Evolutionary conservation across 768 basidiomycete genomes (phyloP).

Genomic region (Termitomyces sp.): DNA sequence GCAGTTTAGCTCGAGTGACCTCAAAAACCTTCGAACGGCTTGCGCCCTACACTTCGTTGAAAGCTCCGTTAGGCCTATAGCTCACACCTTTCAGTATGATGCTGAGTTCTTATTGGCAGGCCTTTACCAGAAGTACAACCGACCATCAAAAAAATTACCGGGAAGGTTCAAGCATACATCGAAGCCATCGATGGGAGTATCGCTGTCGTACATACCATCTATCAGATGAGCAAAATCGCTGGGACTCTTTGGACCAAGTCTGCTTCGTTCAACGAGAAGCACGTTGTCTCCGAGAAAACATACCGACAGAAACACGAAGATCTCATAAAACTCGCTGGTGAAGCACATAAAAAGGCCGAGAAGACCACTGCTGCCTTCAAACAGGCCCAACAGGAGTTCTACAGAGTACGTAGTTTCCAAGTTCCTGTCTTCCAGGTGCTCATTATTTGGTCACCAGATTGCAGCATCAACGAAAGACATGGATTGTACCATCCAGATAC

Average conservation of each 20-base stretch:
- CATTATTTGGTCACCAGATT: conserved; percentile 21
- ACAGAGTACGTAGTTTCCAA: conserved; percentile 23
- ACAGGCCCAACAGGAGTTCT: conserved; percentile 31
- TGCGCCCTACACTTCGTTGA: conserved; percentile 27
- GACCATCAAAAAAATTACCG: conserved; percentile 8
- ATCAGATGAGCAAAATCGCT: conserved; percentile 15
- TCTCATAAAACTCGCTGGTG: conserved; percentile 20
- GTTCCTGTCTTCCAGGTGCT: neutral
- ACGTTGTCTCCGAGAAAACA: neutral
- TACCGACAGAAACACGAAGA: conserved; percentile 9
- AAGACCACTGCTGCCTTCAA: conserved; percentile 22
- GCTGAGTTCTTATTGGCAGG: neutral
- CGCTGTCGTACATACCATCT: conserved; percentile 10
- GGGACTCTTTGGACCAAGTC: conserved; percentile 3
- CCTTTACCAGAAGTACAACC: conserved; percentile 17
- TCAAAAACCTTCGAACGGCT: conserved; percentile 34
- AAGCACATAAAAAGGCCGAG: conserved; percentile 22
- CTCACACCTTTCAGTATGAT: neutral
- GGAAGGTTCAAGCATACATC: conserved; percentile 14
- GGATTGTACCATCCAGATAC: conserved; percentile 25
- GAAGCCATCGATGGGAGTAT: conserved; percentile 17
- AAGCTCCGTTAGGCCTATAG: neutral
- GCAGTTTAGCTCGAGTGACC: conserved; percentile 24
- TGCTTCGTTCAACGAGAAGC: neutral
- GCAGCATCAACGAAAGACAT: conserved; percentile 34